Evolutionary conservation across 2,329 filamentous ascomycete species (phyloP).

Genomic region (Penicillium crustosum): DNA sequence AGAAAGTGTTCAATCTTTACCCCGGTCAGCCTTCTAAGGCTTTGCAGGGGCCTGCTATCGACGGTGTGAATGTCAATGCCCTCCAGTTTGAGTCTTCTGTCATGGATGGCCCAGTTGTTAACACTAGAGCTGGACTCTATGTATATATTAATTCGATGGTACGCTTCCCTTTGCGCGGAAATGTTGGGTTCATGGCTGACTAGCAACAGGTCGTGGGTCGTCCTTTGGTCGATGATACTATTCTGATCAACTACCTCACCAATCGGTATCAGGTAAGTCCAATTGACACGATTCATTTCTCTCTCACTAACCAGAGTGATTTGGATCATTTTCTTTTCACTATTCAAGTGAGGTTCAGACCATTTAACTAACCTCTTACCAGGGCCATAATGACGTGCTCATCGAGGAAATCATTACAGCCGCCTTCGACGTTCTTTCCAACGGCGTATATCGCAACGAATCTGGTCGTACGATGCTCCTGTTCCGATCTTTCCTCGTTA

Average conservation of each 20-base stretch:
- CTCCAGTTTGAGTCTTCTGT: conserved; percentile 56
- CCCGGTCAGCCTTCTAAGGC: conserved; percentile 43
- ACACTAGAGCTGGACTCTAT: conserved; percentile 79
- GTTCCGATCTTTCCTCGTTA: conserved; percentile 81
- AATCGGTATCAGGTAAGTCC: conserved; percentile 73
- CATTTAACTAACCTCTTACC: background rate
- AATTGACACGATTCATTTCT: background rate
- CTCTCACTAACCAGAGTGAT: background rate
- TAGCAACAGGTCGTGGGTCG: conserved; percentile 68
- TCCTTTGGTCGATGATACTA: conserved; percentile 77
- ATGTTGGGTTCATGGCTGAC: conserved; percentile 32
- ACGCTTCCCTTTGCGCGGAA: conserved; percentile 13
- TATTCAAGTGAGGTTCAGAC: background rate
- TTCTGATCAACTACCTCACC: conserved; percentile 75
- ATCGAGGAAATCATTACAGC: conserved; percentile 82
- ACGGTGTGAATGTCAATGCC: conserved; percentile 45
- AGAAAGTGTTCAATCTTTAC: conserved; percentile 45
- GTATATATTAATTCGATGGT: conserved; percentile 81
- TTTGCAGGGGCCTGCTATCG: conserved; percentile 46
- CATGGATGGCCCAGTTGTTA: conserved; percentile 67
- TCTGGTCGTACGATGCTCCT: conserved; percentile 63
- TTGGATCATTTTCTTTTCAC: background rate
- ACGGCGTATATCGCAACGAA: conserved; percentile 73
- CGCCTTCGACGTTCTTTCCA: conserved; percentile 85
- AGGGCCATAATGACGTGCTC: conserved; percentile 75